Conservation (phyloP, 2,329 filamentous ascomycete species). For the Colletotrichum endophyticum region DNA sequence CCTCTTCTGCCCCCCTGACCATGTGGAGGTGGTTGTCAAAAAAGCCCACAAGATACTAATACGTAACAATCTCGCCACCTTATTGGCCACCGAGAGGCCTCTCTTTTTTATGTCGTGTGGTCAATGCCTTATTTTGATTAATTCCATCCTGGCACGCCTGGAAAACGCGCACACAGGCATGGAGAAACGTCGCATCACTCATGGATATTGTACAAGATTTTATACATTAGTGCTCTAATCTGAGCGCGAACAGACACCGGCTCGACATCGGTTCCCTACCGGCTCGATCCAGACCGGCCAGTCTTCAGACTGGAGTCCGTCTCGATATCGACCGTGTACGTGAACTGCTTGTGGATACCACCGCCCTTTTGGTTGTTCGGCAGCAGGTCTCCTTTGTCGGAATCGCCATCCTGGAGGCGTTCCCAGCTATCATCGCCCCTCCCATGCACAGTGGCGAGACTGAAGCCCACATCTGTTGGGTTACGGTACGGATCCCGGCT, state of each 20-base stretch:
- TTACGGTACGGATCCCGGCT: constrained; percentile 14
- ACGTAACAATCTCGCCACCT: neutral
- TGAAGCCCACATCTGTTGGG: constrained; percentile 19
- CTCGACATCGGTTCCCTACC: neutral
- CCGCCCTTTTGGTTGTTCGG: neutral
- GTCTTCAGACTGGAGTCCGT: neutral
- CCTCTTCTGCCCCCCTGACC: neutral
- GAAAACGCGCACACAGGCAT: neutral
- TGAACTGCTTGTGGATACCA: constrained; percentile 19
- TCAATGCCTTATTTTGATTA: constrained; percentile 3
- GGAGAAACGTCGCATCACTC: neutral
- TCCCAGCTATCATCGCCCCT: constrained; percentile 19
- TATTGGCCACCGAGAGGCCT: neutral
- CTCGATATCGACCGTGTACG: constrained; percentile 16
- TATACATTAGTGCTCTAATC: neutral
- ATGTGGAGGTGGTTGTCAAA: neutral
- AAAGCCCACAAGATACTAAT: neutral
- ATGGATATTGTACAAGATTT: constrained; percentile 13
- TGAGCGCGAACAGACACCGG: neutral
- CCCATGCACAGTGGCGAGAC: constrained; percentile 12
- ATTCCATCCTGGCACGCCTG: neutral
- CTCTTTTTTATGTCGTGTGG: neutral
- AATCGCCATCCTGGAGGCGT: constrained; percentile 19
- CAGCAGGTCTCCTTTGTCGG: constrained; percentile 17
- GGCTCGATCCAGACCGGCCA: neutral